Evolutionary conservation across 2,329 filamentous ascomycete genomes (phyloP), one percentile per base, ranked within the genome.

Genomic region (Orbilia blumenaviensis): DNA sequence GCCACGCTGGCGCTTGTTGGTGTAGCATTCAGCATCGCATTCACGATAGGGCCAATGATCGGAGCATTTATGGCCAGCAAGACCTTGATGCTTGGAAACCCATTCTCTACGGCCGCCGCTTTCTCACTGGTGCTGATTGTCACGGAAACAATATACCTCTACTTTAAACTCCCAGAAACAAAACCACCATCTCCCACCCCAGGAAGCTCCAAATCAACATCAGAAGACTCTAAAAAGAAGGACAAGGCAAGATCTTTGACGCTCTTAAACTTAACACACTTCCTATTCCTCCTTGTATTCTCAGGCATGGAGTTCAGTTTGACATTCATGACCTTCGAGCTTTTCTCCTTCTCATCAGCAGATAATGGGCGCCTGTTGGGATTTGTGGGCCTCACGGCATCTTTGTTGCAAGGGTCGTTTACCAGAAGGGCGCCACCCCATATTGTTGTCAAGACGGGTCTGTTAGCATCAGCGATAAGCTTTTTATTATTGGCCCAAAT

Each of bases 281-380:
- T 98, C 81, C 84, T 90, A 52, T 99, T 99, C 83, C 89, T 99
- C 74, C 89, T 99, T 10, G 97, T 97, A 84, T 99, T 99, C 84
- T 97, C 93, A 1, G 95, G 95, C 76, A 94, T 99, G 91, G 95
- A 99, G 82, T 98, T 97, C 83, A 97, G 93, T 0, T 87, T 99
- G 2, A 94, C 95, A 0, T 99, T 99, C 83, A 94, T 99, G 89
- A 98, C 94, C 0, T 96, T 95, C 80, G 94, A 97, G 63, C 88
- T 99, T 48, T 98, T 98, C 83, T 88, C 88, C 7, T 96, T 95
- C 82, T 88, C 87, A 9, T 91, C 93, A 0, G 88, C 89, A 46
- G 88, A 92, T 62, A 96, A 96, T 78, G 95, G 95, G 14, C 89
- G 90, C 9, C 86, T 99, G 1, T 89, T 99, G 1, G 94, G 95